Conservation (phyloP, 2,329 filamentous ascomycete genomes). For the Pyrenochaeta sp. region DNA sequence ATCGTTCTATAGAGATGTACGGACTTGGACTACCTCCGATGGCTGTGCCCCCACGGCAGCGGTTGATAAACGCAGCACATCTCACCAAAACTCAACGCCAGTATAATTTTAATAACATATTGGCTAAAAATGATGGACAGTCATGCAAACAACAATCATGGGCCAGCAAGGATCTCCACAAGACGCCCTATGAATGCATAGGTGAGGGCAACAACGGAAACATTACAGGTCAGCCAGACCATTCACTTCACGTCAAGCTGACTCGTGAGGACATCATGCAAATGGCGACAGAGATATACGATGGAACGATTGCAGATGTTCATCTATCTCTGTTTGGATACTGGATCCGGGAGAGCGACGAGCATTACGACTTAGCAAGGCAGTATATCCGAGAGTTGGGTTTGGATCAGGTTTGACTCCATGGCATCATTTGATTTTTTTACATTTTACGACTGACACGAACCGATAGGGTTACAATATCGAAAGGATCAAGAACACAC, state of each 20-base stretch:
- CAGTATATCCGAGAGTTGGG: constrained; percentile 37
- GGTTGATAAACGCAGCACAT: not conserved
- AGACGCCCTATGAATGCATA: not conserved
- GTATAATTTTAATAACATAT: too few relatives aligned
- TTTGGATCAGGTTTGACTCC: constrained; percentile 31
- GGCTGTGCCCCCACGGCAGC: not conserved
- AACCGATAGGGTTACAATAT: constrained; percentile 27
- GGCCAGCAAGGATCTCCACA: not conserved
- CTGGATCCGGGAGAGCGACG: constrained; percentile 32
- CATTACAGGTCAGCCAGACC: not conserved
- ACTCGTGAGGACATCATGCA: constrained; percentile 15
- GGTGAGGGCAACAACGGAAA: not conserved
- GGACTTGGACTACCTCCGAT: not conserved
- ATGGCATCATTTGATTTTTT: too few relatives aligned
- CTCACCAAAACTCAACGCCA: not conserved
- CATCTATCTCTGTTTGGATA: constrained; percentile 31
- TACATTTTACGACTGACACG: not conserved
- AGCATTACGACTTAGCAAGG: constrained; percentile 34
- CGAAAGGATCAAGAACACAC: constrained; percentile 18
- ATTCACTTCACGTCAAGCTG: constrained; percentile 18
- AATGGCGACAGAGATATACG: constrained; percentile 26
- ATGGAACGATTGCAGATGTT: constrained; percentile 36
- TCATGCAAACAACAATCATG: not conserved
- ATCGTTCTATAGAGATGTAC: not conserved
- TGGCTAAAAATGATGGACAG: not conserved